Conservation (phyloP, 805 yeast species). For the Peterozyma toletana region DNA sequence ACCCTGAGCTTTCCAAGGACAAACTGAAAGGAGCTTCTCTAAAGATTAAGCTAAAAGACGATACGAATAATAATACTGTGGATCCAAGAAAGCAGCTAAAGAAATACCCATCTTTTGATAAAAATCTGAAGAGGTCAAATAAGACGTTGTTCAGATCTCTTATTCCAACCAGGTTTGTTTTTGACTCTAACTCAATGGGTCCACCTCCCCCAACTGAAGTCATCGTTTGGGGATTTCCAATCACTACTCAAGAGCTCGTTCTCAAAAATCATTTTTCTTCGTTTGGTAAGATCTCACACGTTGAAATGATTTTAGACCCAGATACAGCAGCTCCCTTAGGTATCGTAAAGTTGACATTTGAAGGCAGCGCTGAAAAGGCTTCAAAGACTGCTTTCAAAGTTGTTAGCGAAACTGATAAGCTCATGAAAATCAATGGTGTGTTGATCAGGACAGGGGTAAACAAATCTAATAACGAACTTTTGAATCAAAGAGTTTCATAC, state of each 20-base stretch:
- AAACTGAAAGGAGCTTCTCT: conserved; percentile 27
- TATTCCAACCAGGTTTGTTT: conserved; percentile 28
- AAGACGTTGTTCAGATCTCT: conserved; percentile 11
- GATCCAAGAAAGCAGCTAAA: conserved; percentile 39
- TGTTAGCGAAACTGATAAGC: conserved; percentile 28
- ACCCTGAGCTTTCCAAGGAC: conserved; percentile 41
- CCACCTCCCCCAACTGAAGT: conserved; percentile 67
- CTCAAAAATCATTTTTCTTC: conserved; percentile 47
- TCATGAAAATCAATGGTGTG: conserved; percentile 43
- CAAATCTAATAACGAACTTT: conserved; percentile 31
- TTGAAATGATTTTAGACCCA: conserved; percentile 61
- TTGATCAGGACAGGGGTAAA: conserved; percentile 47
- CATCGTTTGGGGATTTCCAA: conserved; percentile 61
- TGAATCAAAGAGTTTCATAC: conserved; percentile 21
- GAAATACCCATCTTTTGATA: conserved; percentile 16
- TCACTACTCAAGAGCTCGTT: conserved; percentile 36
- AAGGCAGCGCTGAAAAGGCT: conserved; percentile 46
- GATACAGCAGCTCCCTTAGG: conserved; percentile 75
- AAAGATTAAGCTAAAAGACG: conserved; percentile 21
- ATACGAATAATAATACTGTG: conserved; percentile 11
- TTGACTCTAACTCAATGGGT: conserved; percentile 69
- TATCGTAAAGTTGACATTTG: conserved; percentile 55
- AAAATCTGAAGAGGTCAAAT: conserved; percentile 13
- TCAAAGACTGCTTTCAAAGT: conserved; percentile 40
- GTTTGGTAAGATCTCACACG: conserved; percentile 57